Conservation (phyloP, 345 rosid genomes). For the Luvunga scandens region DNA sequence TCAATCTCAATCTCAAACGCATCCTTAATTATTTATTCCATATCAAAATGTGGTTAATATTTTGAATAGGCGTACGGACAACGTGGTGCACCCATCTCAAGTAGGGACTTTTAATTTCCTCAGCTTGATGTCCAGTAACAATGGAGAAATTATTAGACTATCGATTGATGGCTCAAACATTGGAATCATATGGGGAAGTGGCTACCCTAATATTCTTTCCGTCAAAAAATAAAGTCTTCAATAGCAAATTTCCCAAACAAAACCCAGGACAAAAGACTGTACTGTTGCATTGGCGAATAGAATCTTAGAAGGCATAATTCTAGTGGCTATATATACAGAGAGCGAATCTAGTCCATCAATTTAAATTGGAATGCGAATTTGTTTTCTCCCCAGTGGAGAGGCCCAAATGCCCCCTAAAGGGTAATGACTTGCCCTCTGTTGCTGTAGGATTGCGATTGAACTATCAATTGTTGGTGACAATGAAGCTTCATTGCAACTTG, state of each 20-base stretch:
- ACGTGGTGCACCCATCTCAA: too few species aligned
- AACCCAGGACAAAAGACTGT: background rate
- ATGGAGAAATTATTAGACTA: too few species aligned
- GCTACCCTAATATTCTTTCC: background rate
- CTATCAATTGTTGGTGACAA: constrained; percentile 12
- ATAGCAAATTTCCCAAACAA: background rate
- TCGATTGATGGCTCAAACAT: background rate
- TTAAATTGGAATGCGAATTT: background rate
- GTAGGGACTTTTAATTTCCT: too few species aligned
- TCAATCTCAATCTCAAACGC: too few species aligned
- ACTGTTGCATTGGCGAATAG: background rate
- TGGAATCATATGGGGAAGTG: background rate
- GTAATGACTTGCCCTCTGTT: background rate
- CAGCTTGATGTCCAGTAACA: too few species aligned
- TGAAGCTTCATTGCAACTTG: constrained; percentile 5
- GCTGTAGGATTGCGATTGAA: background rate
- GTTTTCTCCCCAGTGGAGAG: background rate
- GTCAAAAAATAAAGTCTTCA: background rate
- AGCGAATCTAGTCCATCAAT: background rate
- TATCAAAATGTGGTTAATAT: too few species aligned
- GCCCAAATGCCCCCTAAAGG: background rate
- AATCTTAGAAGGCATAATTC: background rate
- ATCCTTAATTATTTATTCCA: too few species aligned
- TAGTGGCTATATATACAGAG: background rate
- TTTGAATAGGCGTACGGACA: too few species aligned